Evolutionary conservation across 1,284 basidiomycete genomes (phyloP).

Genomic region (Xanthoconium separans): DNA sequence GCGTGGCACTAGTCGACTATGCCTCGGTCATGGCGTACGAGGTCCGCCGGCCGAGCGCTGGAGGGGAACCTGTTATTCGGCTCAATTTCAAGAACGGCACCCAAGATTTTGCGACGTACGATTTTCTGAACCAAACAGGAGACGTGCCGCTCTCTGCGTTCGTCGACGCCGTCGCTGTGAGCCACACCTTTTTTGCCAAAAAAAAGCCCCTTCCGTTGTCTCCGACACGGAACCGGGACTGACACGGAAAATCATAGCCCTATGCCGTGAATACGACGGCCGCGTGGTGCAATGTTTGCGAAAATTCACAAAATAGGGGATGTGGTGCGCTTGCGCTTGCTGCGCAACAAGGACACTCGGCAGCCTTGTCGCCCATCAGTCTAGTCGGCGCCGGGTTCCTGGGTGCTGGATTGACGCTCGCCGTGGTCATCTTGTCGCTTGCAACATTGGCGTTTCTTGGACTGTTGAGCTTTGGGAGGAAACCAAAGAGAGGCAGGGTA

Average conservation of each 20-base stretch:
- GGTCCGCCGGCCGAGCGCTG: slow-evolving; percentile 48
- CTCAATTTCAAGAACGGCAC: slow-evolving; percentile 84
- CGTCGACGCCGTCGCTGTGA: slow-evolving; percentile 48
- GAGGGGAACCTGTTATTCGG: slow-evolving; percentile 55
- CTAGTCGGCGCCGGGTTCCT: slow-evolving; percentile 64
- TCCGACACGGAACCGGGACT: neutral
- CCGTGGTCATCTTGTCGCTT: slow-evolving; percentile 41
- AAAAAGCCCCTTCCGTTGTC: neutral
- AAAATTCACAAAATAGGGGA: slow-evolving; percentile 54
- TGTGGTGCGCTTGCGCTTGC: slow-evolving; percentile 49
- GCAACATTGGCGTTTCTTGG: slow-evolving; percentile 46
- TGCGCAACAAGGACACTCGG: slow-evolving; percentile 31
- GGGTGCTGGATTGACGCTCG: slow-evolving; percentile 58
- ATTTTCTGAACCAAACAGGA: slow-evolving; percentile 60
- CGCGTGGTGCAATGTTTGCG: slow-evolving; percentile 59
- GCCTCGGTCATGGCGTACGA: slow-evolving; percentile 73
- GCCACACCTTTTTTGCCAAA: slow-evolving; percentile 2
- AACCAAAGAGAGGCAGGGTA: slow-evolving; percentile 2
- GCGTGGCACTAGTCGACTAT: slow-evolving; percentile 56
- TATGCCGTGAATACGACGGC: slow-evolving; percentile 51
- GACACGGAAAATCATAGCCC: slow-evolving; percentile 35
- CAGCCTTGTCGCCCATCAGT: slow-evolving; percentile 42
- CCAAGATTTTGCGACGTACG: slow-evolving; percentile 52
- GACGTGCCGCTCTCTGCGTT: slow-evolving; percentile 61
- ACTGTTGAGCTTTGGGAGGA: slow-evolving; percentile 39